These are phyloP conservation scores for Parastagonospora nodorum DNA, from an alignment of 2,329 filamentous ascomycete species.

Conservation along the genomic window DNA sequence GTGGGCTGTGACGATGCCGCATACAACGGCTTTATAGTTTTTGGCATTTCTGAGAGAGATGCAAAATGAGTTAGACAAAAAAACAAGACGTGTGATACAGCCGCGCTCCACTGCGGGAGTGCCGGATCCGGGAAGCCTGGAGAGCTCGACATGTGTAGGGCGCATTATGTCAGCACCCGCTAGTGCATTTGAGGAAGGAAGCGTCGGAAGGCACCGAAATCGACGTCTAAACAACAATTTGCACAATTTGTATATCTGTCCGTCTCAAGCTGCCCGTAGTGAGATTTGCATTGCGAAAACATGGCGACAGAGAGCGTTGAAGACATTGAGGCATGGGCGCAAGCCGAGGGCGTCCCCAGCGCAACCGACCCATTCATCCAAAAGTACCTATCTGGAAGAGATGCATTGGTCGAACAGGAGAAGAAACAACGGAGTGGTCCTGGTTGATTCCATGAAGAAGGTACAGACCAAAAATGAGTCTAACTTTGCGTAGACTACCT, in stretches of 20 bases:
- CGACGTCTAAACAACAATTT: slow-evolving; percentile 3
- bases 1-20: no score
- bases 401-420: slow-evolving; percentile 78
- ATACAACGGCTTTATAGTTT: not conserved
- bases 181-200: slow-evolving; percentile 27
- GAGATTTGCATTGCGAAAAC: not conserved
- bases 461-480: slow-evolving; percentile 11
- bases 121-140: slow-evolving; percentile 2
- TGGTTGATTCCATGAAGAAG: slow-evolving; percentile 32
- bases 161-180: slow-evolving; percentile 26
- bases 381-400: slow-evolving; percentile 77
- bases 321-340: slow-evolving; percentile 46
- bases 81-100: not conserved
- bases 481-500: slow-evolving; percentile 61
- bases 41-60: no score
- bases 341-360: slow-evolving; percentile 48
- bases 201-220: slow-evolving; percentile 23
- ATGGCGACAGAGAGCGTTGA: slow-evolving; percentile 28
- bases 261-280: not conserved
- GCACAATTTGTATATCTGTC: not conserved
- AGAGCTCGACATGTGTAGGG: not conserved
- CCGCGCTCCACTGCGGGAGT: not conserved
- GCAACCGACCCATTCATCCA: slow-evolving; percentile 75
- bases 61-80: no score
- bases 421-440: slow-evolving; percentile 82